Conservation (phyloP, 805 yeast species). For the Ogataea paraovalis region DNA sequence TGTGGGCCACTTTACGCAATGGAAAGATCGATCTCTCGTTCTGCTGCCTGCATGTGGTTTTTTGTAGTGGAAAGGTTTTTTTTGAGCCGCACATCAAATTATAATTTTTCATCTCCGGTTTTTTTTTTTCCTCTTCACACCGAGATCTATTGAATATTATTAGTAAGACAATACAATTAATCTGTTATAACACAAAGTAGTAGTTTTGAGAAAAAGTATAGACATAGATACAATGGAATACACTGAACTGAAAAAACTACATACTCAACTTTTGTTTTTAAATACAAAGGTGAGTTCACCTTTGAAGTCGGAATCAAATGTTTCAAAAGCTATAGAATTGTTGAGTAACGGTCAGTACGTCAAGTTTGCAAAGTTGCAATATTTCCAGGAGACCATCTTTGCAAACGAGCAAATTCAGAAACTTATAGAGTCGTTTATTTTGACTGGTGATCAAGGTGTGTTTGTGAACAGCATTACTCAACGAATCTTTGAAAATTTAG, state of each 20-base stretch:
- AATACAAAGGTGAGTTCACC: constrained; percentile 6
- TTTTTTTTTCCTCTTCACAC: neutral
- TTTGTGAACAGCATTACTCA: constrained; percentile 3
- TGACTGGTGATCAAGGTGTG: neutral
- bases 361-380: constrained; percentile 6
- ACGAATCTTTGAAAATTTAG: constrained; percentile 4
- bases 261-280: constrained; percentile 16
- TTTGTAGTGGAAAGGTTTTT: no score
- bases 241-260: constrained; percentile 9
- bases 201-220: neutral
- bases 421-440: constrained; percentile 3
- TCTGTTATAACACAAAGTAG: no score
- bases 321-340: constrained; percentile 6
- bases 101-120: neutral
- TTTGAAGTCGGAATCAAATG: neutral
- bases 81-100: neutral
- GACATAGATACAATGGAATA: constrained; percentile 1
- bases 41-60: no score
- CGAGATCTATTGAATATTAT: no score
- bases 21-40: no score
- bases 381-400: constrained; percentile 6
- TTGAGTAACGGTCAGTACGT: constrained; percentile 29
- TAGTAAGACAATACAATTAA: no score
- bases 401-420: neutral
- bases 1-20: no score